phyloP scores from a whole-genome alignment of 2,329 filamentous ascomycete species.

The Botryosphaeria agaves region DNA sequence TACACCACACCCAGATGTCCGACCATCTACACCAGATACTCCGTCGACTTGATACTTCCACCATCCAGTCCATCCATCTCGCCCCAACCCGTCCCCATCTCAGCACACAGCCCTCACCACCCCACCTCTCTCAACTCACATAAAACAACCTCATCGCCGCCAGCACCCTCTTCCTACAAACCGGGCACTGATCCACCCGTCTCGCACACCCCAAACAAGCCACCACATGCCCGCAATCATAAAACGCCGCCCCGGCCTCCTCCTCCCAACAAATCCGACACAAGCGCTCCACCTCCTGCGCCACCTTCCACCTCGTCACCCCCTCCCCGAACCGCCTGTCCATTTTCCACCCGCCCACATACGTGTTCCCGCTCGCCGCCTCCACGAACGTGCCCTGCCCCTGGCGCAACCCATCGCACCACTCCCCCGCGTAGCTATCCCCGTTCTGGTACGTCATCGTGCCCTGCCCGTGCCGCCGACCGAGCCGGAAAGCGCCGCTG shows the following conservation, averaged over 20 bases:
- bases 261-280: slow-evolving; percentile 48
- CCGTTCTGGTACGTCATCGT: slow-evolving; percentile 46
- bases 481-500: slow-evolving; percentile 34
- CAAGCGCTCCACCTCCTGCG: slow-evolving; percentile 40
- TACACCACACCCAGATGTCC: too few relatives aligned
- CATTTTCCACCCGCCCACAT: slow-evolving; percentile 41
- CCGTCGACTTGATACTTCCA: too few relatives aligned
- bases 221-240: slow-evolving; percentile 45
- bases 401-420: slow-evolving; percentile 46
- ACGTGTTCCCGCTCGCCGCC: slow-evolving; percentile 39
- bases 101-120: neutral
- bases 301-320: slow-evolving; percentile 43
- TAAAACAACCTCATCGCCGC: slow-evolving; percentile 39
- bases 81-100: too few relatives aligned
- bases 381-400: slow-evolving; percentile 41
- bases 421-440: slow-evolving; percentile 39
- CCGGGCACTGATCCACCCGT: slow-evolving; percentile 40
- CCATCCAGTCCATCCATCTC: too few relatives aligned
- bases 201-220: slow-evolving; percentile 42
- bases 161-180: slow-evolving; percentile 40
- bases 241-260: slow-evolving; percentile 41
- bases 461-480: slow-evolving; percentile 36
- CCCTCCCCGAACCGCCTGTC: slow-evolving; percentile 44
- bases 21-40: too few relatives aligned
- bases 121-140: slow-evolving; percentile 2